A percentile compares a stretch with the other conserved stretches of the same genome.
Conservation (phyloP, 768 basidiomycete species). For the Tylopilus rubrobrunneus region DNA sequence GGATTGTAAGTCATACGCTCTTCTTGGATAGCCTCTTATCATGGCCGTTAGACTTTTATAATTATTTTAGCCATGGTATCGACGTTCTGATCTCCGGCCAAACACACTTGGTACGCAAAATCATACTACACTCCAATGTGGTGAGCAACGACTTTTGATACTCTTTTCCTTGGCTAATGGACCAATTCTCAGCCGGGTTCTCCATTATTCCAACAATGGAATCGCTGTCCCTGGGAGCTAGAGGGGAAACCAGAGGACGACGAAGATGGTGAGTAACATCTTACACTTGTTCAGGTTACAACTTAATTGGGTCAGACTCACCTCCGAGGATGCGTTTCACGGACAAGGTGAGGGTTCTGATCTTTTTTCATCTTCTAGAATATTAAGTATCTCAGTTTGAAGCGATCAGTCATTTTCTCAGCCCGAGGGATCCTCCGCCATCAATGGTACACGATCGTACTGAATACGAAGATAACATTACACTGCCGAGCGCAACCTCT, state of each 20-base stretch:
- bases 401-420: slow-evolving; percentile 73
- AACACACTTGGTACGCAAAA: slow-evolving; percentile 75
- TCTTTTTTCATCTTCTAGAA: not conserved
- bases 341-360: slow-evolving; percentile 49
- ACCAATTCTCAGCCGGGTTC: slow-evolving; percentile 64
- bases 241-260: slow-evolving; percentile 78
- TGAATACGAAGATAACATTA: slow-evolving; percentile 69
- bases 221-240: slow-evolving; percentile 89
- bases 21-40: not conserved
- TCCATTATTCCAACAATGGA: slow-evolving; percentile 85
- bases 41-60: slow-evolving; percentile 69
- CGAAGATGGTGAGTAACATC: slow-evolving; percentile 59
- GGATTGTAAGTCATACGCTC: slow-evolving; percentile 40
- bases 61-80: slow-evolving; percentile 89
- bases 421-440: slow-evolving; percentile 67
- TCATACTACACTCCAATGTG: slow-evolving; percentile 83
- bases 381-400: slow-evolving; percentile 53
- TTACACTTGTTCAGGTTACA: not conserved
- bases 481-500: slow-evolving; percentile 62
- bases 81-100: slow-evolving; percentile 79
- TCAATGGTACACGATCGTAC: slow-evolving; percentile 81
- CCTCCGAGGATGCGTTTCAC: slow-evolving; percentile 72
- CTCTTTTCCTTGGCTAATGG: slow-evolving; percentile 1
- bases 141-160: slow-evolving; percentile 40
- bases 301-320: slow-evolving; percentile 45